Evolutionary conservation across 179 eudicot species (phyloP), one percentile per base, ranked within the genome.

Genomic region (Carnegiea gigantea): DNA sequence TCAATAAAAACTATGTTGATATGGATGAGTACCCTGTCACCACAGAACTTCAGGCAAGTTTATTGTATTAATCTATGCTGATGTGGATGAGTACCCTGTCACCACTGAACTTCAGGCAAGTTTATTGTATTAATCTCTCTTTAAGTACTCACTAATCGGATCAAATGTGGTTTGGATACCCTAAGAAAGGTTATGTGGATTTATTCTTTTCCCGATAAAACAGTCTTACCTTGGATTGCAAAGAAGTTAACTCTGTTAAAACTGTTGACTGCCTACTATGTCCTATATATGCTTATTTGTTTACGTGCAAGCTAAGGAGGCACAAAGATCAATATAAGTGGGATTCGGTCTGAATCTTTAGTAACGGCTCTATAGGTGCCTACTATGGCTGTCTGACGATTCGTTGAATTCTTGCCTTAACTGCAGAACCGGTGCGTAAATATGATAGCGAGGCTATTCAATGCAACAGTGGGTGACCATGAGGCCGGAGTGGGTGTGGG

Each of bases 401-500:
- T 33, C 36, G 36, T 33, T 33, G 36, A 33, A 33, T 33, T 33
- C 3, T 33, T 33, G 36, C 44, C 9, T 40, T 57, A 5, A 18
- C 8, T 53, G 38, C 73, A 82, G 84, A 77, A 82, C 43, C 81
- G 84, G 1, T 87, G 89, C 40, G 89, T 87, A 49, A 87, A 87
- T 54, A 87, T 87, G 80, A 85, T 87, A 9, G 89, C 87, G 2
- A 84, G 81, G 77, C 76, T 87, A 3, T 87, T 87, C 48, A 77
- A 87, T 73, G 89, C 89, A 1, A 84, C 87, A 21, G 20, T 85
- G 30, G 89, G 83, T 53, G 89, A 83, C 18, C 62, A 75, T 0
- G 87, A 87, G 76, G 38, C 85, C 4, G 89, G 84, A 0, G 84
- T 87, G 5, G 89, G 89, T 23, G 89, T 87, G 2, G 86, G 89